Evolutionary conservation across 1,284 basidiomycete genomes (phyloP).

Genomic region (Apiotrichum domesticum): DNA sequence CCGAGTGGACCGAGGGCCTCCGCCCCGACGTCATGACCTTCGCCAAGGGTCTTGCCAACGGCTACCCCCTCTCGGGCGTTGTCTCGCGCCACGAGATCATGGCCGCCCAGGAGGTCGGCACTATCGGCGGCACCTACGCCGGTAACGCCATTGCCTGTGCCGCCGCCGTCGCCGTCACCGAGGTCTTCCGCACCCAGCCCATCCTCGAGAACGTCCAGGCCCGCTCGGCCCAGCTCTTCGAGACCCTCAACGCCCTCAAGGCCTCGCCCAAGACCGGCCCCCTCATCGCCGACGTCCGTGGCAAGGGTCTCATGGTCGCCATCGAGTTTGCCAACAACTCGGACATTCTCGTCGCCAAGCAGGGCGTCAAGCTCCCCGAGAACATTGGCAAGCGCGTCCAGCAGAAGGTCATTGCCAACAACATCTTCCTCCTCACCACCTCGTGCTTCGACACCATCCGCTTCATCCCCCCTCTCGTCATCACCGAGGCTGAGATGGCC

Average conservation of each 20-base stretch:
- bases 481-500: slow-evolving; percentile 58
- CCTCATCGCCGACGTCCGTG: slow-evolving; percentile 49
- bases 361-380: slow-evolving; percentile 52
- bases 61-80: slow-evolving; percentile 82
- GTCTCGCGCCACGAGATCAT: slow-evolving; percentile 76
- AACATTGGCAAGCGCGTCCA: slow-evolving; percentile 68
- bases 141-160: slow-evolving; percentile 86
- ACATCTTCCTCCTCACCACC: slow-evolving; percentile 59
- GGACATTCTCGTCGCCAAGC: slow-evolving; percentile 27
- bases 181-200: slow-evolving; percentile 69
- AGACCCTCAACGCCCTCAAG: slow-evolving; percentile 51
- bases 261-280: slow-evolving; percentile 49
- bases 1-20: slow-evolving; percentile 63
- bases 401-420: slow-evolving; percentile 73
- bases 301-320: slow-evolving; percentile 48
- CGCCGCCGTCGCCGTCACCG: slow-evolving; percentile 71
- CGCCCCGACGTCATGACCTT: slow-evolving; percentile 81
- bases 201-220: slow-evolving; percentile 70
- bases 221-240: slow-evolving; percentile 68
- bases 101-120: slow-evolving; percentile 69
- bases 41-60: slow-evolving; percentile 64
- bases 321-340: slow-evolving; percentile 31
- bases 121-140: slow-evolving; percentile 84
- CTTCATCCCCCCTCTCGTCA: slow-evolving; percentile 68
- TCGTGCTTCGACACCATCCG: slow-evolving; percentile 47